Conservation (phyloP, 1,284 basidiomycete genomes). For the Fomitopsis pinicola region DNA sequence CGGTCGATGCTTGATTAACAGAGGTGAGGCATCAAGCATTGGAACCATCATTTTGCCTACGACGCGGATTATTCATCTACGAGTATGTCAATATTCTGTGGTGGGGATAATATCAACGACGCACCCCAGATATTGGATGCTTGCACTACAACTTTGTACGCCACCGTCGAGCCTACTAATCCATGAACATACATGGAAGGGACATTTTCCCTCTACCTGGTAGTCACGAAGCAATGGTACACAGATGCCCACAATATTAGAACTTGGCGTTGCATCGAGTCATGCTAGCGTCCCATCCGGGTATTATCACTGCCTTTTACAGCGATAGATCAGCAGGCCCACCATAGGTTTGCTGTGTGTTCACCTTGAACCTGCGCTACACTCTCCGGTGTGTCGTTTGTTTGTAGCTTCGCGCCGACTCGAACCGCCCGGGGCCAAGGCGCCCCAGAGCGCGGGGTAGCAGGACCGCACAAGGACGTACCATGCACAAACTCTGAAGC, state of each 20-base stretch:
- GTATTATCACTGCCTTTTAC: too few relatives aligned
- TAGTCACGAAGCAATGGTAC: too few relatives aligned
- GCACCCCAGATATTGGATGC: neutral
- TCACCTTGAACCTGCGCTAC: neutral
- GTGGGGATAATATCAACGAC: neutral
- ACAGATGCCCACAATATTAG: too few relatives aligned
- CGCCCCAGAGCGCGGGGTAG: neutral
- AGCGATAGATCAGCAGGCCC: neutral
- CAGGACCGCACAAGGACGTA: neutral
- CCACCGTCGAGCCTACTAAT: too few relatives aligned
- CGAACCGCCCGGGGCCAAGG: neutral
- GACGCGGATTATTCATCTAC: neutral
- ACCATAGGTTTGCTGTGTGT: neutral
- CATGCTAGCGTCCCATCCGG: too few relatives aligned
- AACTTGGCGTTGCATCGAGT: too few relatives aligned
- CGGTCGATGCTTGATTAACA: neutral
- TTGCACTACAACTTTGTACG: too few relatives aligned
- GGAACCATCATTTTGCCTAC: neutral
- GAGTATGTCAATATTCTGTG: neutral
- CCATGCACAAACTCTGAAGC: neutral
- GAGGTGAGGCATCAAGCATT: neutral
- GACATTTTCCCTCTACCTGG: too few relatives aligned
- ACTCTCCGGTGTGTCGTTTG: neutral
- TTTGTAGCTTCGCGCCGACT: neutral
- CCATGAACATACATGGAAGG: too few relatives aligned